Evolutionary conservation across 129 eudicot species (phyloP).

Genomic region (Ambrosia trifida): DNA sequence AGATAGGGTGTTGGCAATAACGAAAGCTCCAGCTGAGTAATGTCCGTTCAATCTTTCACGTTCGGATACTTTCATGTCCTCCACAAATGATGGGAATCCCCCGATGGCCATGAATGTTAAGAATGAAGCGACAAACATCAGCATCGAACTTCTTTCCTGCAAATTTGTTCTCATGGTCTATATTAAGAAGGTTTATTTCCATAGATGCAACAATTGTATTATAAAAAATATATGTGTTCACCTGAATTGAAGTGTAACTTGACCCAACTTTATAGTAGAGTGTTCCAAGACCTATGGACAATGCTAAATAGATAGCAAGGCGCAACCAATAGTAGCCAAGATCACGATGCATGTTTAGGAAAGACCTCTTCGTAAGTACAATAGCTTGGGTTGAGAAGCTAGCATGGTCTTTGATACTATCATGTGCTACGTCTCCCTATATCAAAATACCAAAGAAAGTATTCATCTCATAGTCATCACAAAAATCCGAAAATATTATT

Average conservation of each 20-base stretch:
- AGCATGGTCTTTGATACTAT: constrained; percentile 41
- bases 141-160: constrained; percentile 77
- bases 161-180: neutral
- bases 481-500: neutral
- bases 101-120: constrained; percentile 89
- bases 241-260: constrained; percentile 50
- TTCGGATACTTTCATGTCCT: constrained; percentile 68
- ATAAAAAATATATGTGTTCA: neutral
- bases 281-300: constrained; percentile 54
- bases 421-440: constrained; percentile 22
- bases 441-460: neutral
- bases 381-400: constrained; percentile 49
- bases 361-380: constrained; percentile 58
- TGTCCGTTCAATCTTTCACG: constrained; percentile 52
- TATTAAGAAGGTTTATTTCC: neutral
- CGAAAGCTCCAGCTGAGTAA: constrained; percentile 37
- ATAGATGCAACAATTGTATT: neutral
- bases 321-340: constrained; percentile 73
- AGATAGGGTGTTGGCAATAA: constrained; percentile 47
- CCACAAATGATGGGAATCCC: constrained; percentile 86
- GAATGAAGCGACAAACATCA: constrained; percentile 67
- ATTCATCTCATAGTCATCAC: neutral
- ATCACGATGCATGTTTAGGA: constrained; percentile 63
- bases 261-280: constrained; percentile 50
- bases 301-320: constrained; percentile 43